phyloP scores from a whole-genome alignment of 345 rosid genomes.

The Boechera stricta region DNA sequence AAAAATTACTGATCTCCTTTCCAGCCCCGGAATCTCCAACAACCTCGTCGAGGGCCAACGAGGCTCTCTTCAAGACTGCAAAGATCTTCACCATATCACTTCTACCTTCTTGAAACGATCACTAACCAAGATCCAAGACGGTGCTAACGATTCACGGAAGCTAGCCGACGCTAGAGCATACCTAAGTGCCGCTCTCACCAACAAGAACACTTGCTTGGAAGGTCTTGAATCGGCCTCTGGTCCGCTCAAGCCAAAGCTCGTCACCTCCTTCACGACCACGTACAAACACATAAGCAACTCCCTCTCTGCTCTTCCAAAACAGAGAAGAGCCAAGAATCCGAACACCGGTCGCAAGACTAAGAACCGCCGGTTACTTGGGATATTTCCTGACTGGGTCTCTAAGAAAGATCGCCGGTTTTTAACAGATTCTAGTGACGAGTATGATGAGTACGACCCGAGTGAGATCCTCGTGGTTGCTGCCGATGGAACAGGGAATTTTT shows the following conservation, averaged over 20 bases:
- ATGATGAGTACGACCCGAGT: slow-evolving; percentile 59
- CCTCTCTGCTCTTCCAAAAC: slow-evolving; percentile 63
- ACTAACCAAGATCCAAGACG: slow-evolving; percentile 50
- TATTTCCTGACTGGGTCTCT: slow-evolving; percentile 66
- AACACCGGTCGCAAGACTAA: slow-evolving; percentile 30
- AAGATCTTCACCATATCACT: slow-evolving; percentile 81
- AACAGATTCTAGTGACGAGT: slow-evolving; percentile 41
- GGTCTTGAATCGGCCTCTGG: slow-evolving; percentile 81
- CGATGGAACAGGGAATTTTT: slow-evolving; percentile 83
- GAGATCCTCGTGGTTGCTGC: slow-evolving; percentile 67
- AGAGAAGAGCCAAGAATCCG: background rate
- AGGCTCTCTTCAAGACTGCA: slow-evolving; percentile 81
- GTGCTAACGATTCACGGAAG: slow-evolving; percentile 40
- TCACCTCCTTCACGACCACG: slow-evolving; percentile 53
- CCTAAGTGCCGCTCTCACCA: slow-evolving; percentile 79
- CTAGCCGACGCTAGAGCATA: slow-evolving; percentile 67
- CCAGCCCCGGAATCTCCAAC: slow-evolving; percentile 37
- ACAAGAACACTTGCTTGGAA: slow-evolving; percentile 89
- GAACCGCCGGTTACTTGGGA: slow-evolving; percentile 57
- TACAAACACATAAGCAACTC: slow-evolving; percentile 83
- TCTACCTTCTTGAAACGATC: slow-evolving; percentile 55
- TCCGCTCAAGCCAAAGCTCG: slow-evolving; percentile 56
- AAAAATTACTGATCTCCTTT: slow-evolving; percentile 62
- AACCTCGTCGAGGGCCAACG: slow-evolving; percentile 65
- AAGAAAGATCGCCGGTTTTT: slow-evolving; percentile 58